Evolutionary conservation across 2,329 filamentous ascomycete genomes (phyloP), one percentile per base, ranked within the genome.

Genomic region (Ceratocystis albifundus): DNA sequence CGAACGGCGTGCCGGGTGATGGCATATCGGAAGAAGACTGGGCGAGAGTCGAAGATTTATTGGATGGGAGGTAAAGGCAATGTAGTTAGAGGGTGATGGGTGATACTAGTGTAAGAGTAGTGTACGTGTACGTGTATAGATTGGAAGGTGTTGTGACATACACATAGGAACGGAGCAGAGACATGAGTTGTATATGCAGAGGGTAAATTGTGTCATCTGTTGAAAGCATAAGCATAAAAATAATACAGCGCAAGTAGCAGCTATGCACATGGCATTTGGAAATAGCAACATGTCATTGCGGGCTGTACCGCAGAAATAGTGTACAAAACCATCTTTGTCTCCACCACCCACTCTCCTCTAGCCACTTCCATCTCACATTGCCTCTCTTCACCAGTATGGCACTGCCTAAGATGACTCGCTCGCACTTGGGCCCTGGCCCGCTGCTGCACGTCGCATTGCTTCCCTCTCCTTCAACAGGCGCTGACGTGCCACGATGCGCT

Each of bases 401-500:
- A 28, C 20, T 62, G 32, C 41, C 20, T 70, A 44, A 69, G 63
- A 65, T n/a, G 63, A 65, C 63, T 65, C 63, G 48, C 63, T 30
- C 41, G 25, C 63, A 36, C 63, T 30, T 20, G 25, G 61, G 22
- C 57, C 69, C 66, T 73, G 70, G 59, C 70, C 71, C 67, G 70
- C 71, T 65, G 70, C 71, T 65, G 71, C 69, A 69, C 68, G 72
- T 50, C 71, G 72, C 69, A 76, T 72, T 69, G 76, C 73, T 69
- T 76, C 75, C 50, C 78, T 75, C 66, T 75, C 84, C 82, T 96
- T 82, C 79, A 96, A 78, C 82, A 90, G 82, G 84, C 94, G 86
- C 70, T 83, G 77, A 66, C 80, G 75, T 65, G 79, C 77, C 74
- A 83, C 85, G 74, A 94, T 80, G 70, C 89, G 80, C 73, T 89